These are phyloP conservation scores for Scenedesmus sp. DNA, from an alignment of 163 green algal species.

Conservation along the genomic window DNA sequence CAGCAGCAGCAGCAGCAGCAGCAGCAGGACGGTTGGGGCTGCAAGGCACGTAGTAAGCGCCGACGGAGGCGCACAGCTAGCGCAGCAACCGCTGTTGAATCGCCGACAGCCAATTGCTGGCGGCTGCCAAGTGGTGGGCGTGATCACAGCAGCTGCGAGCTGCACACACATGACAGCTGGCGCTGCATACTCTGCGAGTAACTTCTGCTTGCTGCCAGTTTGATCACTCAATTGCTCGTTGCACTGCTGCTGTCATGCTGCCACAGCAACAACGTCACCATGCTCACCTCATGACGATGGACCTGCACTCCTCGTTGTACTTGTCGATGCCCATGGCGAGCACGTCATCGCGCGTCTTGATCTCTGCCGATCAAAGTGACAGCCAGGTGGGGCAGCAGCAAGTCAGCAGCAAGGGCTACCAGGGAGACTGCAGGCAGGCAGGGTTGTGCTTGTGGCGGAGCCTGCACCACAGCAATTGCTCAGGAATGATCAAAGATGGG, in stretches of 20 bases:
- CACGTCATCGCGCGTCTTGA: constrained; percentile 93
- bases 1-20: not conserved
- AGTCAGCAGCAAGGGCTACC: no score
- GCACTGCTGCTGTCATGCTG: not conserved
- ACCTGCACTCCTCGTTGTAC: constrained; percentile 99
- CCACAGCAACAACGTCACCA: no score
- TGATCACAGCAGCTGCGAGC: not conserved
- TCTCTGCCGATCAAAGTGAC: constrained; percentile 75
- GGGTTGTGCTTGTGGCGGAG: no score
- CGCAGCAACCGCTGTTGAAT: no score
- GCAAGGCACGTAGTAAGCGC: no score
- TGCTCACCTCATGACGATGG: constrained; percentile 99
- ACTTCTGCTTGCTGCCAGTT: not conserved
- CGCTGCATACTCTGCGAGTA: not conserved
- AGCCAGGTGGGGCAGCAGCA: not conserved
- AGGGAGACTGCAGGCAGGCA: no score
- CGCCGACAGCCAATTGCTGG: not conserved
- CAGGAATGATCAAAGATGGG: no score
- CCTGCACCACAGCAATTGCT: no score
- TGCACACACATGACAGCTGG: not conserved
- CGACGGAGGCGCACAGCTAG: no score
- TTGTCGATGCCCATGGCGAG: constrained; percentile 95
- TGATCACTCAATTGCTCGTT: not conserved
- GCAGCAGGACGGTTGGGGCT: not conserved
- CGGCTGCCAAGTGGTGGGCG: not conserved